Evolutionary conservation across 352 stramenopile species (phyloP), one percentile per base, ranked within the genome.

Genomic region (Phytopythium cucurbitacearum): DNA sequence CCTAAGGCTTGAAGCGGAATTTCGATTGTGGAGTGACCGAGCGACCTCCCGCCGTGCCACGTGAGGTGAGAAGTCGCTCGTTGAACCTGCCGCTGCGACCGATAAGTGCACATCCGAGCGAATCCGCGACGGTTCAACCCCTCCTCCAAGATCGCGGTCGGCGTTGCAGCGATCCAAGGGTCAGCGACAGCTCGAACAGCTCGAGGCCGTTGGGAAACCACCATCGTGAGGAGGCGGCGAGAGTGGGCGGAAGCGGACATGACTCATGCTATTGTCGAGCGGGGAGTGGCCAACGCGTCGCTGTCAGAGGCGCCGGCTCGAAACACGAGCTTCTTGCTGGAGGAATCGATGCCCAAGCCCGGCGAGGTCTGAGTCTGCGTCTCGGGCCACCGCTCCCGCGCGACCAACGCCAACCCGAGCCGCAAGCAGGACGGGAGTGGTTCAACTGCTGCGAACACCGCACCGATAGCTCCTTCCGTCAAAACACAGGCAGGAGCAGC

Each of bases 311-410:
- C 51, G 9, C 64, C 45, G n/a, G 48, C 13, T 9, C 48, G 44
- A 3, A 57, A 70, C 33, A 77, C 87, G 43, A 77, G 68, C 43
- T 86, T 87, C 50, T 58, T 89, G 37, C 57, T 89, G 0, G 78
- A 91, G 60, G 81, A 91, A 48, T 76, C 71, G 12, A 88, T 91
- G 74, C 81, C 78, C 9, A 91, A 89, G 51, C 67, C 76, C 4
- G 78, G 78, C 0, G 81, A 91, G 57, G 78, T 91, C 3, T 91
- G 81, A 78, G 53, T 86, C n/a, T 87, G 78, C 36, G 56, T 85
- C 5, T 77, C 76, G 0, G 67, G 70, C 12, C 76, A 91, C 47
- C 76, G 78, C 4, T 64, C 69, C 28, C 61, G 76, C 51, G 49
- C 59, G 12, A 56, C 58, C 32, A 65, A 63, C 35, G 54, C 58